Percentiles rank a stretch among this genome's conserved stretches.
Evolutionary conservation across 225 moss, liverwort and hornwort genomes (phyloP).

Genomic region (Takakia lepidozioides): DNA sequence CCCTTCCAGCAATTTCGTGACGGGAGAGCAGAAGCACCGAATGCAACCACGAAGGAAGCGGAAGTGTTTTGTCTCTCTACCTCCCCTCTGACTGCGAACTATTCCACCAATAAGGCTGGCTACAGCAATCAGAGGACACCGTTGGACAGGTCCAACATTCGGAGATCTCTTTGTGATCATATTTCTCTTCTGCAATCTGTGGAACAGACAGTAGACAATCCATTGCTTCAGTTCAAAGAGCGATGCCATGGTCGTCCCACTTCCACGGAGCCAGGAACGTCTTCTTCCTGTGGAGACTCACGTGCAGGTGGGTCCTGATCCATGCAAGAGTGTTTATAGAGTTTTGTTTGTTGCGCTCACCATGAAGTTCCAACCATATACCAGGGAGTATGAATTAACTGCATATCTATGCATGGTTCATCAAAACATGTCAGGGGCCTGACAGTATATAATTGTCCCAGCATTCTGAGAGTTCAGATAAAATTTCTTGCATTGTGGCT

Average conservation of each 20-base stretch:
- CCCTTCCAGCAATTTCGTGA: conserved; percentile 1
- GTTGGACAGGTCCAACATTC: conserved; percentile 1
- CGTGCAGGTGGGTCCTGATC: conserved; percentile 11
- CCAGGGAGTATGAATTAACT: no score
- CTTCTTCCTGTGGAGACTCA: conserved; percentile 4
- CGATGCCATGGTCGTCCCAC: conserved; percentile 4
- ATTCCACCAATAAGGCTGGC: conserved; percentile 1
- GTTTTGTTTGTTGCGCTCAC: background rate
- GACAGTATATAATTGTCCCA: no score
- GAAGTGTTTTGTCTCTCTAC: conserved; percentile 3
- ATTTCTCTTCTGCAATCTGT: background rate
- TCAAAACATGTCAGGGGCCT: no score
- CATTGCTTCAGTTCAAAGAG: background rate
- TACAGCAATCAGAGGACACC: conserved; percentile 7
- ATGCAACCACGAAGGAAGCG: background rate
- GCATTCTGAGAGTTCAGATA: no score
- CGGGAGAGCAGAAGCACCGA: background rate
- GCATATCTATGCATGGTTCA: no score
- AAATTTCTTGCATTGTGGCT: no score
- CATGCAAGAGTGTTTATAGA: no score
- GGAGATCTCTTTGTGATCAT: conserved; percentile 1
- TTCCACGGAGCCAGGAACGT: conserved; percentile 5
- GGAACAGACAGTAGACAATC: conserved; percentile 4
- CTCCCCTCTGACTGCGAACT: background rate
- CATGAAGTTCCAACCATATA: no score